A percentile compares a stretch with the other conserved stretches of the same genome.
Evolutionary conservation across 2,329 filamentous ascomycete genomes (phyloP).

Genomic region (Elsinoe arachidis): DNA sequence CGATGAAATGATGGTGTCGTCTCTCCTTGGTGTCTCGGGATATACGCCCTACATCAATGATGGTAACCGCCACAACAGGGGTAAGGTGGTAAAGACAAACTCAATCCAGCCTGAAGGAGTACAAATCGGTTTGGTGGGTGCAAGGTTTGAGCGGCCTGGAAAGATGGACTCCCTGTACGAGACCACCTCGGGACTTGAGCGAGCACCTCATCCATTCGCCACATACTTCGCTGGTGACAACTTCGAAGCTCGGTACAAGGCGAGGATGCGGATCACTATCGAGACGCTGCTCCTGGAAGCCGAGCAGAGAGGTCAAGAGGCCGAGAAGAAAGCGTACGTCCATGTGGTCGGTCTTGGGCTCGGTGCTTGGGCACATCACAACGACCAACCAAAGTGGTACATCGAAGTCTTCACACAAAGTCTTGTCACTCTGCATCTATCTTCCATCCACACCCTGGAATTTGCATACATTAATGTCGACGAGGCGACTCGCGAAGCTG

Average conservation of each 20-base stretch:
- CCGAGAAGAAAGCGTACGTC: slow-evolving; percentile 20
- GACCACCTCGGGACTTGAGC: not conserved
- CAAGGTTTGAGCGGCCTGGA: slow-evolving; percentile 25
- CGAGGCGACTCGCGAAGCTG: not conserved
- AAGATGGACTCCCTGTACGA: slow-evolving; percentile 24
- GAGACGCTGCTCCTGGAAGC: slow-evolving; percentile 26
- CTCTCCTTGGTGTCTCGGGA: slow-evolving; percentile 25
- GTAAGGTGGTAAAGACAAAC: slow-evolving; percentile 1
- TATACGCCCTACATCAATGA: slow-evolving; percentile 26
- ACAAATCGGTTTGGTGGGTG: slow-evolving; percentile 26
- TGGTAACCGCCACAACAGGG: slow-evolving; percentile 22
- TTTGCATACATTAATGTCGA: slow-evolving; percentile 24
- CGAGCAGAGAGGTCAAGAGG: slow-evolving; percentile 18
- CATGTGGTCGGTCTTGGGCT: slow-evolving; percentile 28
- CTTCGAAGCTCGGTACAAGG: slow-evolving; percentile 19
- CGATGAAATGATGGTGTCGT: slow-evolving; percentile 29
- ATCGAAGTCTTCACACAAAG: slow-evolving; percentile 21
- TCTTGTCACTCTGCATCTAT: slow-evolving; percentile 17
- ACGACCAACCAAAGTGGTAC: slow-evolving; percentile 20
- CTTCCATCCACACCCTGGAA: slow-evolving; percentile 22
- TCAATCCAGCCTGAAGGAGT: slow-evolving; percentile 23
- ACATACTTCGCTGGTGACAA: not conserved
- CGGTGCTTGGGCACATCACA: slow-evolving; percentile 25
- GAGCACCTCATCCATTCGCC: not conserved
- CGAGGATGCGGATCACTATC: slow-evolving; percentile 23